phyloP scores from a whole-genome alignment of 495 filamentous ascomycete genomes.

The Penicillium herquei region DNA sequence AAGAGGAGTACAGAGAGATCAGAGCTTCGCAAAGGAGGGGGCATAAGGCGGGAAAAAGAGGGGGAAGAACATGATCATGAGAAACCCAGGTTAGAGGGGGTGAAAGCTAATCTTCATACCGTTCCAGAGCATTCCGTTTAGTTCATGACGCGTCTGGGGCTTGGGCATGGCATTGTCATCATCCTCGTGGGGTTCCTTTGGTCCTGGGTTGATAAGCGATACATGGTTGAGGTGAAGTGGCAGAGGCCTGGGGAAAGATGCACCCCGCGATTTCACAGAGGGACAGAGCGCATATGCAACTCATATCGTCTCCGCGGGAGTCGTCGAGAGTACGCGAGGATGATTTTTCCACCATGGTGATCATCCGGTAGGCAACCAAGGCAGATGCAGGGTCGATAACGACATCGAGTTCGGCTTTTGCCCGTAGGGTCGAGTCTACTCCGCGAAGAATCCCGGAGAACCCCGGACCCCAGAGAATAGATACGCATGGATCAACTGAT shows the following conservation, averaged over 20 bases:
- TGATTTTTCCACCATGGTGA: not conserved
- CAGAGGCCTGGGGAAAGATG: conserved; percentile 9
- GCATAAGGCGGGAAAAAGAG: not conserved
- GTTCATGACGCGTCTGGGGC: conserved; percentile 4
- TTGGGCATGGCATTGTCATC: conserved; percentile 7
- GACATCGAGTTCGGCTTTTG: not conserved
- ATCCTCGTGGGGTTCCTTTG: conserved; percentile 3
- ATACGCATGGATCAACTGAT: not conserved
- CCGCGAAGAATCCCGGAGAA: no score
- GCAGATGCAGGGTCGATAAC: not conserved
- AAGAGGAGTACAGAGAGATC: not conserved
- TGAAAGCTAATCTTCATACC: not conserved
- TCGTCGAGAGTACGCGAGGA: not conserved
- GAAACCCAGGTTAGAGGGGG: not conserved
- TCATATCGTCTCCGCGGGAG: conserved; percentile 5
- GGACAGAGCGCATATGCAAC: conserved; percentile 8
- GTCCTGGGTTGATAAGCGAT: conserved; percentile 3
- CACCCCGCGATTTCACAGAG: conserved; percentile 23
- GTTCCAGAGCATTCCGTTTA: conserved; percentile 8
- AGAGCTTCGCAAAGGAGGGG: conserved; percentile 1
- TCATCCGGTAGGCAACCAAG: not conserved
- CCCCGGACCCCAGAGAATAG: no score
- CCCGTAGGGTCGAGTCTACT: not conserved
- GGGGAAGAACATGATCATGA: not conserved
- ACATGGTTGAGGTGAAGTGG: conserved; percentile 14